Base-by-base conservation (phyloP, 2,329 filamentous ascomycete species). In the Monosporascus sp. region DNA sequence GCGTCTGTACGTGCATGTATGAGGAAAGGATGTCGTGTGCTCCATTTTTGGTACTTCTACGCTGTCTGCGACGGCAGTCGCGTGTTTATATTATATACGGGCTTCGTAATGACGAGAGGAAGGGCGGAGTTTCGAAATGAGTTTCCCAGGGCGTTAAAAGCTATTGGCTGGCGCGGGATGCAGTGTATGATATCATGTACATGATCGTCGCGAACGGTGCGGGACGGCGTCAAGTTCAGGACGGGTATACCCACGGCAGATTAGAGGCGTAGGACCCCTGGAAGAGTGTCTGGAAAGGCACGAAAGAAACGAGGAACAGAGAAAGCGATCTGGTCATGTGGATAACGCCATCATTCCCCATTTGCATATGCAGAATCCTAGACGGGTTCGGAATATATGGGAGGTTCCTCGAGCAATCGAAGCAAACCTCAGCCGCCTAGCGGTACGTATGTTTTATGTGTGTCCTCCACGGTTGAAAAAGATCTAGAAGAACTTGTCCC, bases 341-440 rank as follows among this genome's bases (percentile, higher is more conserved):
- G 28, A 41, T 50, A 51, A 50, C 40, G 40, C 4, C 40, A 24
- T 22, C 50, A 52, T 57, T 58, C 55, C 20, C 57, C 55, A 57
- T 63, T 62, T 64, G 62, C 65, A 62, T 68, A 68, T 67, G 64
- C 64, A 68, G 65, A 68, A 68, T 65, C 59, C 61, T 63, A 62
- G 58, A 55, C 58, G 49, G 52, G 47, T 51, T 51, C 48, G 56
- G 60, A 57, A 24, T 61, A 59, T 55, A 56, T 55, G 55, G 55
- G 18, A 3, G 38, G 1, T 14, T 40, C 48, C 26, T 35, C 51
- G 20, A 40, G 31, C 37, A 44, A 51, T 24, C 49, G 40, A 45
- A 54, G 63, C 60, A 49, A 61, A 52, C 49, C 49, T 48, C 46
- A 54, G 54, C 56, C 54, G 51, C 56, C 52, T 20, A 24, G 11